phyloP scores from a whole-genome alignment of 257 asterid species.

The Nicotiana sylvestris region DNA sequence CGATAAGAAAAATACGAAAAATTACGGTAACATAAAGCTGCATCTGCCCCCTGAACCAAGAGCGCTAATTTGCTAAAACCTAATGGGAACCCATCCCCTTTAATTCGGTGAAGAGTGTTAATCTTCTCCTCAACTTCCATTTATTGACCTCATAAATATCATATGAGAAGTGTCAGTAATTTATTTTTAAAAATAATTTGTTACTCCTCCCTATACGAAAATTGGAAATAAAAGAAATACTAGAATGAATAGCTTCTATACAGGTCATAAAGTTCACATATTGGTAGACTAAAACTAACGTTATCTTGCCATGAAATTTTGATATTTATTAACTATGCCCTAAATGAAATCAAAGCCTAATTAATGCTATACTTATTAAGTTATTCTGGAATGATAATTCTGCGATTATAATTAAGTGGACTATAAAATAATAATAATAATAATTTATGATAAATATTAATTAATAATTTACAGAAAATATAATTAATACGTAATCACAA shows the following conservation, averaged over 20 bases:
- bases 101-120: slow-evolving; percentile 5
- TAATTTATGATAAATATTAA: too few species aligned
- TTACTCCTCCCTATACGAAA: neutral
- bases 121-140: slow-evolving; percentile 1
- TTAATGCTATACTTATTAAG: too few species aligned
- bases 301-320: neutral
- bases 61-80: neutral
- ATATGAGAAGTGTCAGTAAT: slow-evolving; percentile 20
- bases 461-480: too few species aligned
- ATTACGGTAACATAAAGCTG: too few species aligned
- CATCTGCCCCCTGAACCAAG: too few species aligned
- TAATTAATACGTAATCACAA: too few species aligned
- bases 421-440: too few species aligned
- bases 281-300: neutral
- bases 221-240: neutral
- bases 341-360: too few species aligned
- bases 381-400: too few species aligned
- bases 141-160: slow-evolving; percentile 23
- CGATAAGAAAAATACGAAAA: too few species aligned
- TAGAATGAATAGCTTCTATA: neutral
- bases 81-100: slow-evolving; percentile 27
- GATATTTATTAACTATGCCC: neutral
- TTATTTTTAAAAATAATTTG: neutral
- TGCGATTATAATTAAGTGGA: too few species aligned
- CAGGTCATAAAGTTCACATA: neutral